These are phyloP conservation scores for Aspergillus taichungensis DNA, from an alignment of 495 filamentous ascomycete genomes.

Conservation along the genomic window DNA sequence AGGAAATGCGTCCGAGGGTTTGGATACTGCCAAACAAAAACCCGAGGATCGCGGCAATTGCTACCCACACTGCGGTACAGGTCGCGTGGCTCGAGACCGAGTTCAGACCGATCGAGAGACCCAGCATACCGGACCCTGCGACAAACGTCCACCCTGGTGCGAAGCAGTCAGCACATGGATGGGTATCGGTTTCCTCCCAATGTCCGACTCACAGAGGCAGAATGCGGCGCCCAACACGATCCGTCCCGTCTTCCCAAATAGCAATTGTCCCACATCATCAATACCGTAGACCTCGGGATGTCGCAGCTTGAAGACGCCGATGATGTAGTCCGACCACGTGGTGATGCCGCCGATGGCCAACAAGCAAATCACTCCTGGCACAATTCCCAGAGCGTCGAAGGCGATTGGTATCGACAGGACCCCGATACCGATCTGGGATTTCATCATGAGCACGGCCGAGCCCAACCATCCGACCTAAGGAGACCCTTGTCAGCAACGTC, in stretches of 20 bases:
- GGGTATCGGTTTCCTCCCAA: neutral
- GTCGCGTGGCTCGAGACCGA: conserved; percentile 49
- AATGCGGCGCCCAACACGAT: conserved; percentile 45
- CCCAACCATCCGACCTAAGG: conserved; percentile 10
- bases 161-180: neutral
- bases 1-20: conserved; percentile 25
- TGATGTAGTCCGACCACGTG: conserved; percentile 57
- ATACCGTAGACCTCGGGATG: conserved; percentile 53
- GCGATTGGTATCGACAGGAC: conserved; percentile 45
- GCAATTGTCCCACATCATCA: conserved; percentile 52
- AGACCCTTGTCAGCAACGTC: no score
- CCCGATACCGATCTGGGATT: conserved; percentile 43
- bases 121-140: conserved; percentile 42
- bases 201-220: no score
- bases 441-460: conserved; percentile 13
- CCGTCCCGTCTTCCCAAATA: conserved; percentile 48
- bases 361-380: conserved; percentile 37
- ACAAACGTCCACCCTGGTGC: conserved; percentile 27
- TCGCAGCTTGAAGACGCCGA: conserved; percentile 55
- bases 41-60: conserved; percentile 21
- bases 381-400: conserved; percentile 49
- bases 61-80: conserved; percentile 44
- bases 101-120: conserved; percentile 60
- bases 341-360: conserved; percentile 48
- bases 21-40: conserved; percentile 20